These are phyloP conservation scores for Euphorbia peplus DNA, from an alignment of 345 rosid genomes.

Conservation along the genomic window DNA sequence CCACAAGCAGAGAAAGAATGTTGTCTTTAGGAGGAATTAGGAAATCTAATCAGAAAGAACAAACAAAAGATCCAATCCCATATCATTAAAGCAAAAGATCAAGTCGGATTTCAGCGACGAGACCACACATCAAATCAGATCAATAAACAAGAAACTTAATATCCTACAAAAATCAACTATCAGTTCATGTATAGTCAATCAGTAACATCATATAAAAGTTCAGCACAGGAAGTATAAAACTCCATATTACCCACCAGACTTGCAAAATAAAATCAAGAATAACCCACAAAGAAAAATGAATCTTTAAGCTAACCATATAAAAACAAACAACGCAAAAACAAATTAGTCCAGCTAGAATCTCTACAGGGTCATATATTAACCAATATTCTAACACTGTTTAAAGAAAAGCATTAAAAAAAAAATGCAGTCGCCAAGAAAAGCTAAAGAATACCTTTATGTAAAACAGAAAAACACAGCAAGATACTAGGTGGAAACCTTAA, in stretches of 20 bases:
- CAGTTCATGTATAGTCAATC: neutral
- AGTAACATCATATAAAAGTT: neutral
- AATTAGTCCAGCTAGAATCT: neutral
- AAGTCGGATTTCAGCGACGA: neutral
- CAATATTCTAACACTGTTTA: neutral
- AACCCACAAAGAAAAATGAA: neutral
- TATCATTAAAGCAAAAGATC: neutral
- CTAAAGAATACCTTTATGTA: neutral
- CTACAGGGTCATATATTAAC: neutral
- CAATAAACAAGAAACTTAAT: neutral
- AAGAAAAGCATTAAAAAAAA: neutral
- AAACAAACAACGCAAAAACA: slow-evolving; percentile 1
- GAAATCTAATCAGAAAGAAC: neutral
- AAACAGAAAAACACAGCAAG: neutral
- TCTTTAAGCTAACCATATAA: neutral
- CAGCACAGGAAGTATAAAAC: neutral
- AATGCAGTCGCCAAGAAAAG: neutral
- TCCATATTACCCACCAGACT: neutral
- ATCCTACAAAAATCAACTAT: neutral
- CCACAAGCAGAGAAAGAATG: neutral
- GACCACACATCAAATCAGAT: neutral
- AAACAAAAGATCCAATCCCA: neutral
- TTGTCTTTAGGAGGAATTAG: neutral
- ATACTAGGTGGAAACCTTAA: neutral
- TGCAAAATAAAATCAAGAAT: neutral